Evolutionary conservation across 768 basidiomycete species (phyloP).

Genomic region (Pulveroboletus sp.): DNA sequence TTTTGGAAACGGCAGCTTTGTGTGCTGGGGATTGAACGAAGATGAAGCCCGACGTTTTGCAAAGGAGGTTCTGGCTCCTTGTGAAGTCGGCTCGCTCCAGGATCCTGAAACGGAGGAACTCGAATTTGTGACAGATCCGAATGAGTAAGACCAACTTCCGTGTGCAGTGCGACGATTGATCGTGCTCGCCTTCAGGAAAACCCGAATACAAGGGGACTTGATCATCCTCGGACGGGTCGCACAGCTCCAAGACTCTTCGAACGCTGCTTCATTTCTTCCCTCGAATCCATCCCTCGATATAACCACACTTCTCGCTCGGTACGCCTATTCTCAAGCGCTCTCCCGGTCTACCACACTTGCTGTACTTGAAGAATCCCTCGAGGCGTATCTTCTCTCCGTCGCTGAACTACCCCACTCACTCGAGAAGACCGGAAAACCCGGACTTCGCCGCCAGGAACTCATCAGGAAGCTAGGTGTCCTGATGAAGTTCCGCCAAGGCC

Average conservation of each 20-base stretch:
- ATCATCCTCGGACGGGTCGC: slow-evolving; percentile 79
- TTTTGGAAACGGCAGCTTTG: slow-evolving; percentile 83
- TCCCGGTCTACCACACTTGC: slow-evolving; percentile 86
- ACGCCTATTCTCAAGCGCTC: slow-evolving; percentile 88
- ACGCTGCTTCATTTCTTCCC: slow-evolving; percentile 42
- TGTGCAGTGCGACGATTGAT: slow-evolving; percentile 2
- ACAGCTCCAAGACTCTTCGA: slow-evolving; percentile 50
- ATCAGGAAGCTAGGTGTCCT: slow-evolving; percentile 91
- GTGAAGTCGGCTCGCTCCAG: slow-evolving; percentile 60
- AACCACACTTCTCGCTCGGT: slow-evolving; percentile 78
- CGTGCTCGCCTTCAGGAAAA: slow-evolving; percentile 48
- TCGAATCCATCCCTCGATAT: slow-evolving; percentile 55
- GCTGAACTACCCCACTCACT: slow-evolving; percentile 73
- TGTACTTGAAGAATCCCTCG: slow-evolving; percentile 79
- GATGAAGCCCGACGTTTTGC: slow-evolving; percentile 68
- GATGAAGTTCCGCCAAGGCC: slow-evolving; percentile 86
- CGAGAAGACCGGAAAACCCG: slow-evolving; percentile 77
- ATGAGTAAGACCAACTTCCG: slow-evolving; percentile 55
- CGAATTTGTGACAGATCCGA: slow-evolving; percentile 89
- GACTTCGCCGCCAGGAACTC: slow-evolving; percentile 72
- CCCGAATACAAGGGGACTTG: slow-evolving; percentile 86
- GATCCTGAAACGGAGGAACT: slow-evolving; percentile 85
- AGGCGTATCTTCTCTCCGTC: slow-evolving; percentile 80
- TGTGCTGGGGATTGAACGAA: slow-evolving; percentile 86
- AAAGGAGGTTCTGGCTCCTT: slow-evolving; percentile 52